phyloP scores from a whole-genome alignment of 768 basidiomycete genomes.

The Naganishia friedmannii region DNA sequence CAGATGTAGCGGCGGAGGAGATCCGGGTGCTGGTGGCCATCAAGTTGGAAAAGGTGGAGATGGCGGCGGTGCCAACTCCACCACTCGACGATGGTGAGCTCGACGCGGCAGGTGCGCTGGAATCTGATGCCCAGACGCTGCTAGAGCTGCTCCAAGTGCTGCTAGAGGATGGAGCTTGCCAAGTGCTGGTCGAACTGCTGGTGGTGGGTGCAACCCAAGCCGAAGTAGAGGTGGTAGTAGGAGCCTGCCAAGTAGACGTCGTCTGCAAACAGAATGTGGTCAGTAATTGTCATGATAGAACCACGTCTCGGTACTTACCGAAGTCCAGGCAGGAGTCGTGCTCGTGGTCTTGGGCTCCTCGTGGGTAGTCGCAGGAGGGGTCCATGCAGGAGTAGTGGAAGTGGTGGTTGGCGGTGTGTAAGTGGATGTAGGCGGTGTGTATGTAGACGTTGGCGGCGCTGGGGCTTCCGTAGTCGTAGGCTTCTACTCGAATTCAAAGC shows the following conservation, averaged over 20 bases:
- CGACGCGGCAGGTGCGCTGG: constrained; percentile 13
- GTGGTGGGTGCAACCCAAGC: constrained; percentile 16
- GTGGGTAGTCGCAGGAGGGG: constrained; percentile 20
- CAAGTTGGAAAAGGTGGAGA: constrained; percentile 18
- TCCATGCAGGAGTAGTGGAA: constrained; percentile 28
- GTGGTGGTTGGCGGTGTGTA: constrained; percentile 26
- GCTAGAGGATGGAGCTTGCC: constrained; percentile 25
- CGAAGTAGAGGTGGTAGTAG: constrained; percentile 16
- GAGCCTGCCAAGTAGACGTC: constrained; percentile 9
- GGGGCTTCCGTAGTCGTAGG: constrained; percentile 15
- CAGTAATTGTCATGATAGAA: background rate
- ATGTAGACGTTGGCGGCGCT: constrained; percentile 22
- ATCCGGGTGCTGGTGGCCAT: constrained; percentile 12
- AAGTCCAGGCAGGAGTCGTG: constrained; percentile 19
- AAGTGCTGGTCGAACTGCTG: constrained; percentile 15
- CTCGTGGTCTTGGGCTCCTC: constrained; percentile 6
- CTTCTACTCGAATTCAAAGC: background rate
- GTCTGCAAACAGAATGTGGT: background rate
- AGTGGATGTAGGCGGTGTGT: constrained; percentile 22
- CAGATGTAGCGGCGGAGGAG: constrained; percentile 19
- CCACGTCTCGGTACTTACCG: background rate
- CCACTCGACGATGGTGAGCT: constrained; percentile 12
- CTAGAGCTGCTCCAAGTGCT: constrained; percentile 24
- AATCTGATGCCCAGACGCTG: constrained; percentile 16
- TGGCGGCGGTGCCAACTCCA: constrained; percentile 1